Base-by-base conservation (phyloP, 805 yeast species). In the Candida takata region DNA sequence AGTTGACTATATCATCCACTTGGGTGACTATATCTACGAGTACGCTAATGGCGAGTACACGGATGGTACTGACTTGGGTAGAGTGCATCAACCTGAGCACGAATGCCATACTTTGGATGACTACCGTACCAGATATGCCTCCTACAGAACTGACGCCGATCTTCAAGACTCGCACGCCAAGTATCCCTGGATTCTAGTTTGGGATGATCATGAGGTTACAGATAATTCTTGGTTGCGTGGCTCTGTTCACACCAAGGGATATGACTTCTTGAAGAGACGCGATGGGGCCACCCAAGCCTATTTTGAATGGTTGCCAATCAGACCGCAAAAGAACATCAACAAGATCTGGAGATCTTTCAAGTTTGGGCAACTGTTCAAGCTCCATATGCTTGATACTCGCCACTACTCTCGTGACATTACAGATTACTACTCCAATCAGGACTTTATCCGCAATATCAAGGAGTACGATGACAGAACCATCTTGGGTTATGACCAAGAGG, bases 131-230 rank as follows among this genome's bases (percentile, higher is more conserved):
- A 34, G 55, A n/a, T 46, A 49, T 36, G 44, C 35, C 4, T 42
- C 41, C 6, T 52, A 50, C 36, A 34, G 51, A 29, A 13, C 26
- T n/a, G 55, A 52, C 28, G 11, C 27, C 12, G 51, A 50, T 35
- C 34, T 50, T 6, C 52, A 48, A 27, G 28, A 33, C 2, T 50
- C 55, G 11, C 55, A 52, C 33, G 39, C 49, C 5, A 24, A 24
- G 19, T 47, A 38, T 28, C 52, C 55, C 2, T 52, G 52, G 55
- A 43, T 52, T 9, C 25, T 46, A 3, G 55, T 49, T 8, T 52
- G 55, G 56, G 56, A 52, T 33, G 56, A 52, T 31, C 56, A 52
- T 38, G 56, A 52, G 32, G 54, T 52, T 12, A 44, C 53, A 4
- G 54, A 50, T 31, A 50, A 50, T 31, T 43, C 52, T 14, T 50